Conservation (phyloP, 164 flowering plant species). For the Aristolochia californica region DNA sequence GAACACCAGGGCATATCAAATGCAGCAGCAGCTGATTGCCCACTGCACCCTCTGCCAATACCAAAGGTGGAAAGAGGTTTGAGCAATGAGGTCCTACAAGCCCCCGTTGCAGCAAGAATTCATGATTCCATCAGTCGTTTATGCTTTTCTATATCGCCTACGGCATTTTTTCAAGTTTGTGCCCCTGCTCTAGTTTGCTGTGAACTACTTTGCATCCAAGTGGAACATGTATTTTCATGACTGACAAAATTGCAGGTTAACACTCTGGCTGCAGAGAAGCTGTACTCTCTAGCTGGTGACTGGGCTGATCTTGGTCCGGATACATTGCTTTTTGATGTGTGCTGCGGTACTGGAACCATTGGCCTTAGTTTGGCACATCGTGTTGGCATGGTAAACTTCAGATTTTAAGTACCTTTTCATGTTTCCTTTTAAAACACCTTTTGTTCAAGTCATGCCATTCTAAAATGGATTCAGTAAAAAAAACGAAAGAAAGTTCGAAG, state of each 20-base stretch:
- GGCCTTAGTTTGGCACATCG: conserved; percentile 90
- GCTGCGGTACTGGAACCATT: conserved; percentile 96
- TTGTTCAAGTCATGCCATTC: not conserved
- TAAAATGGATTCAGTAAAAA: not conserved
- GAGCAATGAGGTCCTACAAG: conserved; percentile 12
- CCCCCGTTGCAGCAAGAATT: conserved; percentile 45
- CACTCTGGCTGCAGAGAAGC: conserved; percentile 35
- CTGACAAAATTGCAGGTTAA: conserved; percentile 26
- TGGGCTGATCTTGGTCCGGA: conserved; percentile 91
- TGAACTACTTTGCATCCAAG: not conserved
- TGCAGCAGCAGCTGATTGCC: conserved; percentile 88
- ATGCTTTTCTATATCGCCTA: conserved; percentile 75
- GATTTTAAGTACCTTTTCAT: conserved; percentile 6
- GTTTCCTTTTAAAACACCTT: not conserved
- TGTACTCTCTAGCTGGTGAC: conserved; percentile 81
- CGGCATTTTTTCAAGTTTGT: conserved; percentile 90
- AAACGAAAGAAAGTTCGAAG: not conserved
- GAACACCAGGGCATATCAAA: conserved; percentile 94
- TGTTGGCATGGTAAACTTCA: conserved; percentile 86
- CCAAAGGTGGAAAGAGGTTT: conserved; percentile 22
- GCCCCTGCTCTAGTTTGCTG: conserved; percentile 1
- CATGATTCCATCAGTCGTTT: conserved; percentile 75
- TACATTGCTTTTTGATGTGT: conserved; percentile 88
- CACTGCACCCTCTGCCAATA: conserved; percentile 43
- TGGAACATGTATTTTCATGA: conserved; percentile 6